phyloP scores from a whole-genome alignment of 1,284 basidiomycete genomes.

The Testicularia cyperi region DNA sequence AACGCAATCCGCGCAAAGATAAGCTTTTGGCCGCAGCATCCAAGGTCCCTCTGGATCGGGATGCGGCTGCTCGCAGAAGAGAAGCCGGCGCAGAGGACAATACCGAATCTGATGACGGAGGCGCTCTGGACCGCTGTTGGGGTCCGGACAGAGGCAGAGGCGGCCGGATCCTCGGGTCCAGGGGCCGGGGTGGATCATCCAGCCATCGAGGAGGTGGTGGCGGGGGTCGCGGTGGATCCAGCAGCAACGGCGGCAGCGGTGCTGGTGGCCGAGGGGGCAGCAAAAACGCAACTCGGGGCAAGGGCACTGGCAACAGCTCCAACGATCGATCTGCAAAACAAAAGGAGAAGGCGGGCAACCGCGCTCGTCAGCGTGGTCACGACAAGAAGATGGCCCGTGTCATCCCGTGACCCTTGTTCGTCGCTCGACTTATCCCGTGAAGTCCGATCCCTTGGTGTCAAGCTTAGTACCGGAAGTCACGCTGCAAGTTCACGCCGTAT shows the following conservation, averaged over 20 bases:
- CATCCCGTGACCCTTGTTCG: background rate
- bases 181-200: constrained; percentile 17
- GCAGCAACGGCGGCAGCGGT: background rate
- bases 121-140: constrained; percentile 2
- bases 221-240: constrained; percentile 4
- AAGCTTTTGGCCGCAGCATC: constrained; percentile 35
- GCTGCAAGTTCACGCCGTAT: too few species aligned
- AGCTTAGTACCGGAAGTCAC: too few species aligned
- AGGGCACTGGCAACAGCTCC: constrained; percentile 28
- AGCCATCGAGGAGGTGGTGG: constrained; percentile 13
- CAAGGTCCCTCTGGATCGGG: constrained; percentile 15
- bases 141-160: constrained; percentile 41
- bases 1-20: constrained; percentile 44
- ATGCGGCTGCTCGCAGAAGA: constrained; percentile 1
- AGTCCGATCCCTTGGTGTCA: constrained; percentile 4
- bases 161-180: constrained; percentile 24
- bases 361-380: constrained; percentile 23
- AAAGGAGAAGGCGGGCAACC: constrained; percentile 42
- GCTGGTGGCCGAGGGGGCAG: constrained; percentile 5
- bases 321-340: constrained; percentile 27
- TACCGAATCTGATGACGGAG: background rate
- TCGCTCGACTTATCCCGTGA: background rate
- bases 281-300: constrained; percentile 16
- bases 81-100: constrained; percentile 1
- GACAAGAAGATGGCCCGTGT: constrained; percentile 40